Evolutionary conservation across 805 yeast species (phyloP).

Genomic region (Kregervanrija pseudodelftensis): DNA sequence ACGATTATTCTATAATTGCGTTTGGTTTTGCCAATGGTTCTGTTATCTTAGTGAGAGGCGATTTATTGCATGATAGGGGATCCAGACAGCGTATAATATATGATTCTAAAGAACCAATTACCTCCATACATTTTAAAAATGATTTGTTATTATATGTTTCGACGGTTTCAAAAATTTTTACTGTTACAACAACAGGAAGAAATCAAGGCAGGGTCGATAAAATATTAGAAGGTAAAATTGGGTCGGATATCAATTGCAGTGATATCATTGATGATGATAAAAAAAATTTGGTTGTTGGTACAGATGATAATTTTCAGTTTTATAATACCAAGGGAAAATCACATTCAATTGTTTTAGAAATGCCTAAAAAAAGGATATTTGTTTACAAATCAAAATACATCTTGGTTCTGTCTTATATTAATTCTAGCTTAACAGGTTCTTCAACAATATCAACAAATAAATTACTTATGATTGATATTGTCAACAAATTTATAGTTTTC

Average conservation of each 20-base stretch:
- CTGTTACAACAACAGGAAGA: constrained; percentile 72
- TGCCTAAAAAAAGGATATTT: constrained; percentile 46
- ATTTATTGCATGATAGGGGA: constrained; percentile 80
- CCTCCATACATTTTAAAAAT: constrained; percentile 59
- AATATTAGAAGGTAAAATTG: constrained; percentile 37
- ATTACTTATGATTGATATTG: constrained; percentile 60
- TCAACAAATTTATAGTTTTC: constrained; percentile 63
- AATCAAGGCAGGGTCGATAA: constrained; percentile 57
- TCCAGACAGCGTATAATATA: constrained; percentile 77
- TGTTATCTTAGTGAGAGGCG: constrained; percentile 80
- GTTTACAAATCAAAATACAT: constrained; percentile 43
- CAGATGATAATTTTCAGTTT: constrained; percentile 54
- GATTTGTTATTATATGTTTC: constrained; percentile 57
- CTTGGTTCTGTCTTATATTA: constrained; percentile 38
- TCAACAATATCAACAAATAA: constrained; percentile 36
- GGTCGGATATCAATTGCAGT: constrained; percentile 45
- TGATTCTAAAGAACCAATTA: constrained; percentile 71
- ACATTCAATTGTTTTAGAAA: constrained; percentile 47
- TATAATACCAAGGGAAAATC: constrained; percentile 52
- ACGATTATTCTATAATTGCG: constrained; percentile 56
- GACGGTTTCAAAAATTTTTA: constrained; percentile 64
- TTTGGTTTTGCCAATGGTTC: constrained; percentile 82
- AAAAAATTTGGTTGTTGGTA: constrained; percentile 50
- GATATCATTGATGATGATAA: constrained; percentile 25
- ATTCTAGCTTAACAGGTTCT: constrained; percentile 24